Base-by-base conservation (phyloP, 2,329 filamentous ascomycete genomes). In the Hymenoscyphus fructigenus region DNA sequence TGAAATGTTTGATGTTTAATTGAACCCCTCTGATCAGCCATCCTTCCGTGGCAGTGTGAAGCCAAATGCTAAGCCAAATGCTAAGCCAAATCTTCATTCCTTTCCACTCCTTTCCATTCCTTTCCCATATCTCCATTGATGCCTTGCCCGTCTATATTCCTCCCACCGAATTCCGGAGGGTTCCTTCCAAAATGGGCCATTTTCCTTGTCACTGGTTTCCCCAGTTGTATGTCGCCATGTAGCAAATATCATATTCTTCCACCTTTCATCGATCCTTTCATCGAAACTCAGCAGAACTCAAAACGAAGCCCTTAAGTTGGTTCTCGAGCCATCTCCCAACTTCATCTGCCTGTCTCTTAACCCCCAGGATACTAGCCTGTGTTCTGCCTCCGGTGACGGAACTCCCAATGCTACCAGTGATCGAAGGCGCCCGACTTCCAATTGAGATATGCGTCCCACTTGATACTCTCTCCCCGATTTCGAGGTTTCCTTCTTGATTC, bases 261-360 rank as follows among this genome's bases (percentile, higher is more conserved):
- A 50, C 26, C 17, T 23, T 55, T 23, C n/a, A 2, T 10, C n/a
- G 53, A 55, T 12, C 17, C 14, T 57, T 2, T 71, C 67, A 73
- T 59, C 70, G 63, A 38, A 65, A 66, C 28, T 72, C 72, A 12
- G 62, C 67, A 56, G 68, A 61, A 62, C 70, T 71, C 64, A 75
- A 61, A n/a, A 55, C 59, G 64, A 76, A 75, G 10, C 73, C 73
- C 53, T 83, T 83, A 5, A 89, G 78, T 76, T 84, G 84, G n/a
- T 83, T 83, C 67, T 89, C 86, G 68, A 89, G 74, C 81, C 84
- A 86, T 62, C 79, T 77, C 28, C 84, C 84, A 63, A 89, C 77
- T 68, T 88, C 85, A 69, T 86, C 84, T 3, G 85, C 84, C 64
- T 86, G 84, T 64, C 82, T 79, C 65, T 85, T 79, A 75, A 85